Evolutionary conservation across 805 yeast genomes (phyloP).

Genomic region (Millerago galiae): DNA sequence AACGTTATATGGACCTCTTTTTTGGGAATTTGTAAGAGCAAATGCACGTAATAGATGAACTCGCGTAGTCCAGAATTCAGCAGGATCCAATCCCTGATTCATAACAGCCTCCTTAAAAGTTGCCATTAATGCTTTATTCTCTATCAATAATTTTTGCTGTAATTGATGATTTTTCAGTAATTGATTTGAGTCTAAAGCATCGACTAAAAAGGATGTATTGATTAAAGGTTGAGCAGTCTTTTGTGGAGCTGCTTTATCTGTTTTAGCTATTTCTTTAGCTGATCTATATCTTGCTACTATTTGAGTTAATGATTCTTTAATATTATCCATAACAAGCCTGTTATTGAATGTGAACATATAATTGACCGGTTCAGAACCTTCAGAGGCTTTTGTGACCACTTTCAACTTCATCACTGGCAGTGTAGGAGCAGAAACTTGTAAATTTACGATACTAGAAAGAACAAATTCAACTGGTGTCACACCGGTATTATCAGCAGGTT

Average conservation of each 20-base stretch:
- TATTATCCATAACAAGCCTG: conserved; percentile 68
- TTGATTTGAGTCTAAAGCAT: conserved; percentile 47
- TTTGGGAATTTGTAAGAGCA: conserved; percentile 79
- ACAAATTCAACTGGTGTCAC: conserved; percentile 26
- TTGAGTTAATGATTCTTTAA: conserved; percentile 61
- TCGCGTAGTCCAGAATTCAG: conserved; percentile 83
- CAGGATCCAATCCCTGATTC: conserved; percentile 64
- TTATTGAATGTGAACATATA: conserved; percentile 59
- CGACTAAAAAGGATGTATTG: conserved; percentile 33
- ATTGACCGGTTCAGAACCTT: conserved; percentile 22
- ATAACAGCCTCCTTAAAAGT: conserved; percentile 88
- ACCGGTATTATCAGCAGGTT: conserved; percentile 44
- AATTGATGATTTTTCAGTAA: conserved; percentile 65
- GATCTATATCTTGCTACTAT: conserved; percentile 57
- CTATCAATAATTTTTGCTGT: conserved; percentile 71
- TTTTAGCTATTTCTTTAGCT: conserved; percentile 21
- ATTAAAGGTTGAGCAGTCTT: conserved; percentile 26
- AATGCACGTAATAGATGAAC: conserved; percentile 74
- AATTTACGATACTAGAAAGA: conserved; percentile 37
- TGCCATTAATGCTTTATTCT: conserved; percentile 61
- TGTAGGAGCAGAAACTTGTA: conserved; percentile 59
- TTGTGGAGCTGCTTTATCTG: conserved; percentile 14
- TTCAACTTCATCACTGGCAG: conserved; percentile 58
- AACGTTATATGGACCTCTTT: conserved; percentile 90
- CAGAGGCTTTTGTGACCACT: conserved; percentile 40